Evolutionary conservation across 352 stramenopile species (phyloP), one percentile per base, ranked within the genome.

Genomic region (Globisporangium okanoganense): DNA sequence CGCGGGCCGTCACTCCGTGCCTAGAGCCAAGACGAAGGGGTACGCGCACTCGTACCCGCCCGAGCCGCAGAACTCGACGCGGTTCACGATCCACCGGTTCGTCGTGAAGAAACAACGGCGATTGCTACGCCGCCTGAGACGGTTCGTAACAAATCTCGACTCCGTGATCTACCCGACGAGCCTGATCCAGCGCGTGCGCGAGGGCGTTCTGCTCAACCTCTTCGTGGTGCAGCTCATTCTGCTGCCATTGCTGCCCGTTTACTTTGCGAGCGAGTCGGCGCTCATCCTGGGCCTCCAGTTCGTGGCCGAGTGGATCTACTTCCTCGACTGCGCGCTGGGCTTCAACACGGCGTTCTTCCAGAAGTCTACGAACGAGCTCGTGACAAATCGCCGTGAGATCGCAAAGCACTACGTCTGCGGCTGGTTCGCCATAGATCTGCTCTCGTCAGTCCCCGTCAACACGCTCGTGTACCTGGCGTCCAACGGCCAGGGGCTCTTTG

Each of bases 271-370:
- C 13, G 35, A 57, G 31, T 13, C 8, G 12, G 20, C 13, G 51
- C 22, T 29, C 12, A 35, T 57, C 31, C 22, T 47, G 31, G 33
- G 12, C 3, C 33, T 57, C n/a, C 33, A 57, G 20, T 22, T 57
- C n/a, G 31, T 45, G 10, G 20, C 12, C 51, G 35, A 50, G 25
- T 64, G 33, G 51, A 43, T 31, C n/a, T 43, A 20, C 12, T 43
- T 18, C 5, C 8, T 50, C 38, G 41, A 50, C 47, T 51, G 40
- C 24, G 22, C 48, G n/a, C 31, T 57, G 18, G 36, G 54, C 33
- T 35, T 61, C 51, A 66, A 66, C 44, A 61, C 52, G 6, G 47
- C 33, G 51, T 66, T 61, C 45, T 29, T 58, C 31, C n/a, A 47
- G 20, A 48, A 38, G n/a, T 45, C 13, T 33, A 43, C 20, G 63